Base-by-base conservation (phyloP, 768 basidiomycete species). In the Infundibulicybe gibba region DNA sequence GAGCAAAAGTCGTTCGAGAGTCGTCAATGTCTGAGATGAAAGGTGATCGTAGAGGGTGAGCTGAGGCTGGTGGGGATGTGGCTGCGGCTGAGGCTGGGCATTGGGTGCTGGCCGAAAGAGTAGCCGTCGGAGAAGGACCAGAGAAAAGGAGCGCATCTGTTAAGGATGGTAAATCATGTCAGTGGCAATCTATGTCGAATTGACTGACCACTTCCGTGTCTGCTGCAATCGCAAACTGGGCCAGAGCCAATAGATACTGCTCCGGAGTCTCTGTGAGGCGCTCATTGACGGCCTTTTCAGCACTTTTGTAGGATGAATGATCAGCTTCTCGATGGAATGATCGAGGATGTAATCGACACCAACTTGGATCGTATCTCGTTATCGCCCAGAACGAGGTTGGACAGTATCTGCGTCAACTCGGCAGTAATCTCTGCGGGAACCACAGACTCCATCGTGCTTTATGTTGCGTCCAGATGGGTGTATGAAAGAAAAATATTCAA, bases 121-220 rank as follows among this genome's bases (percentile, higher is more conserved):
- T 3, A 92, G 74, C 5, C 90, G 80, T 8, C 90, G 81, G 21
- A 90, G 76, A 25, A 91, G 78, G 9, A 92, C 88, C 21, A 90
- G 71, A 2, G 89, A 88, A 64, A 91, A 90, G 0, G 86, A 87
- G 21, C 88, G 82, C 89, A 91, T 91, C 87, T 90, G 45, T 19
- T 34, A 17, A 6, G 12, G 30, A 51, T 25, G 3, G 25, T 25
- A 4, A 25, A 25, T 8, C 25, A 25, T 25, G 25, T 4, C 25
- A 25, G 25, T 8, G n/a, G n/a, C n/a, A n/a, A n/a, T n/a, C n/a
- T n/a, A n/a, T n/a, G n/a, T 12, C 32, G 57, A 49, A 31, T 16
- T 20, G 12, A 75, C 85, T 62, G 54, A 88, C 88, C 66, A 89
- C 83, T 62, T 90, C 87, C 0, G 86, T 86, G 56, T 87, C 87